Percentiles rank a stretch among this genome's conserved stretches.
Evolutionary conservation across 257 asterid genomes (phyloP).

Genomic region (Solanum peruvianum): DNA sequence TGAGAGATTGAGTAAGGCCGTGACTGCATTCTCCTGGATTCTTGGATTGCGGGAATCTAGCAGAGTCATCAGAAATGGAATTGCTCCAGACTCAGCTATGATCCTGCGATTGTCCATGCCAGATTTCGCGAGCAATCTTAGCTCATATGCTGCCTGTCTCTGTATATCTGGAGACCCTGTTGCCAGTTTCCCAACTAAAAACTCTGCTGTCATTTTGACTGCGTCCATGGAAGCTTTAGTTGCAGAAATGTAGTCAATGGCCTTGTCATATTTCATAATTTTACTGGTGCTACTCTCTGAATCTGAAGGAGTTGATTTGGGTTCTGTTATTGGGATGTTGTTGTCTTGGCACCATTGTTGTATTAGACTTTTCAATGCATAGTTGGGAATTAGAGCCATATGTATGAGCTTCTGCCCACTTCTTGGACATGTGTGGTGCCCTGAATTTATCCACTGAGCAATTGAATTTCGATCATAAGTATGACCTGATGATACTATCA

Average conservation of each 20-base stretch:
- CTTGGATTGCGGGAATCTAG: conserved; percentile 38
- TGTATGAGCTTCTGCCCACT: conserved; percentile 81
- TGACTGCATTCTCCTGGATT: conserved; percentile 81
- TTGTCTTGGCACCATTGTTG: conserved; percentile 78
- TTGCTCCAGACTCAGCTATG: conserved; percentile 82
- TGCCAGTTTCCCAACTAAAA: conserved; percentile 67
- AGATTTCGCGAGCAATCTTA: conserved; percentile 62
- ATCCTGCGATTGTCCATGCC: conserved; percentile 89
- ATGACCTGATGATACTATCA: conserved; percentile 80
- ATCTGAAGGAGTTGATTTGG: conserved; percentile 30
- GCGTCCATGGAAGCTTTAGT: conserved; percentile 60
- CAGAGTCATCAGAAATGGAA: conserved; percentile 62
- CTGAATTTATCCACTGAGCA: conserved; percentile 81
- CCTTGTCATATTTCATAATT: conserved; percentile 30
- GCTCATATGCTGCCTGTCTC: conserved; percentile 78
- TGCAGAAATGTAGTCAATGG: conserved; percentile 60
- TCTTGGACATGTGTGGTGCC: conserved; percentile 79
- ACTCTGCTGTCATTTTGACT: conserved; percentile 70
- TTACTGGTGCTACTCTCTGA: conserved; percentile 27
- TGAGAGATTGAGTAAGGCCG: conserved; percentile 78
- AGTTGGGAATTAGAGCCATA: conserved; percentile 80
- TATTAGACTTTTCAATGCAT: conserved; percentile 52
- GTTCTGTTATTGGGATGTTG: conserved; percentile 33
- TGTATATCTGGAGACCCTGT: conserved; percentile 71
- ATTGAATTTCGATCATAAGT: conserved; percentile 70